Evolutionary conservation across 345 rosid species (phyloP).

Genomic region (Euclidium syriacum): DNA sequence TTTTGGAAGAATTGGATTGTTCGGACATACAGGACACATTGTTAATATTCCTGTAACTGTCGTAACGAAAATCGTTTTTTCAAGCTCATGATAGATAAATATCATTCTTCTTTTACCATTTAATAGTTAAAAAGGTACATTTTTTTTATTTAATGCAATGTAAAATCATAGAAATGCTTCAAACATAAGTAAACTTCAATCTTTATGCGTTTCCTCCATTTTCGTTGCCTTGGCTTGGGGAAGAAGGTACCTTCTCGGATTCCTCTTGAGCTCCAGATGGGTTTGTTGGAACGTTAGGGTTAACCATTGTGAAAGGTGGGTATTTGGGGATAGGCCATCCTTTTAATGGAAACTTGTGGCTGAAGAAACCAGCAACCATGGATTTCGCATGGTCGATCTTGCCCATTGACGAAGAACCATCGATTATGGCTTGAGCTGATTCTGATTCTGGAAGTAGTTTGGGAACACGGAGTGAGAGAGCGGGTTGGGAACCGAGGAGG

Average conservation of each 20-base stretch:
- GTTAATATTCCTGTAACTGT: constrained; percentile 75
- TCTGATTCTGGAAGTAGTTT: background rate
- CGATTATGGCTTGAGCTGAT: background rate
- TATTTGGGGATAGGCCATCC: constrained; percentile 27
- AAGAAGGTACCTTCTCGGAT: constrained; percentile 21
- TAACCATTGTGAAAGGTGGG: constrained; percentile 28
- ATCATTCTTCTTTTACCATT: background rate
- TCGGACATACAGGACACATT: constrained; percentile 64
- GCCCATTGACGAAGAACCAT: constrained; percentile 15
- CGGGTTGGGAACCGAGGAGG: constrained; percentile 13
- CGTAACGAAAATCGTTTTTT: constrained; percentile 30
- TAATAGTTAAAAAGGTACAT: constrained; percentile 2
- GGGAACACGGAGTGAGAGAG: constrained; percentile 21
- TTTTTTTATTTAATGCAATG: constrained; percentile 7
- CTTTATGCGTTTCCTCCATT: constrained; percentile 26
- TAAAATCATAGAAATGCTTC: background rate
- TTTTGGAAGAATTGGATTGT: constrained; percentile 74
- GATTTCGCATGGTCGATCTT: constrained; percentile 14
- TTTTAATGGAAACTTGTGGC: constrained; percentile 22
- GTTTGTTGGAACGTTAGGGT: constrained; percentile 26
- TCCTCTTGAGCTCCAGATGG: constrained; percentile 25
- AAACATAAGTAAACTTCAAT: background rate
- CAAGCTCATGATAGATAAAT: constrained; percentile 14
- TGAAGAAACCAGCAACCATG: constrained; percentile 29
- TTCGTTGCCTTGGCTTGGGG: constrained; percentile 17